These are phyloP conservation scores for Eucalyptus sp. DNA, from an alignment of 345 rosid genomes.

Conservation along the genomic window DNA sequence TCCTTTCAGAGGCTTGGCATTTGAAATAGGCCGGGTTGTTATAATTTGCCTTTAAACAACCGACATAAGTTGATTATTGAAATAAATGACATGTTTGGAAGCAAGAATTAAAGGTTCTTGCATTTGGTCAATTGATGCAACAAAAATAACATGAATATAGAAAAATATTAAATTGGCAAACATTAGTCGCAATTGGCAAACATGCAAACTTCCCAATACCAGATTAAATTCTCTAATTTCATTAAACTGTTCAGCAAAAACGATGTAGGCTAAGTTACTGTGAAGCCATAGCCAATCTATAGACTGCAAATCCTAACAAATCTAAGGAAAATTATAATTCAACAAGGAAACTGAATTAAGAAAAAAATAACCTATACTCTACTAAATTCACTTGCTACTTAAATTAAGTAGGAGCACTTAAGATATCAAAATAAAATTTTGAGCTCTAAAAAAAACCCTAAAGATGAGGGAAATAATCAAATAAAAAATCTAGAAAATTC, in stretches of 20 bases:
- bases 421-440: not conserved
- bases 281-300: not conserved
- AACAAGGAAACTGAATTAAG: not conserved
- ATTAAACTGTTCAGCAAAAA: not conserved
- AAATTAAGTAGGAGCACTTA: not conserved
- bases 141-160: not conserved
- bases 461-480: not conserved
- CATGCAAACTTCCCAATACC: not conserved
- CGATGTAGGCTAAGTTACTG: not conserved
- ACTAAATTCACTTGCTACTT: not conserved
- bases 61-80: not conserved
- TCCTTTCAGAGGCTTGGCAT: not conserved
- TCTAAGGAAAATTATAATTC: not conserved
- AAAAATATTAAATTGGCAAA: not conserved
- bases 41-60: not conserved
- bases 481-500: not conserved
- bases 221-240: not conserved
- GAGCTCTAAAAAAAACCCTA: not conserved
- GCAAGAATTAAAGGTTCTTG: not conserved
- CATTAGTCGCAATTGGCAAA: not conserved
- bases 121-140: not conserved
- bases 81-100: not conserved
- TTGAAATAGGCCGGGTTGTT: not conserved
- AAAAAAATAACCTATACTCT: not conserved
- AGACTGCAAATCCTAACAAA: not conserved